Evolutionary conservation across 2,329 filamentous ascomycete species (phyloP).

Genomic region (Dactylonectria estremocensis): DNA sequence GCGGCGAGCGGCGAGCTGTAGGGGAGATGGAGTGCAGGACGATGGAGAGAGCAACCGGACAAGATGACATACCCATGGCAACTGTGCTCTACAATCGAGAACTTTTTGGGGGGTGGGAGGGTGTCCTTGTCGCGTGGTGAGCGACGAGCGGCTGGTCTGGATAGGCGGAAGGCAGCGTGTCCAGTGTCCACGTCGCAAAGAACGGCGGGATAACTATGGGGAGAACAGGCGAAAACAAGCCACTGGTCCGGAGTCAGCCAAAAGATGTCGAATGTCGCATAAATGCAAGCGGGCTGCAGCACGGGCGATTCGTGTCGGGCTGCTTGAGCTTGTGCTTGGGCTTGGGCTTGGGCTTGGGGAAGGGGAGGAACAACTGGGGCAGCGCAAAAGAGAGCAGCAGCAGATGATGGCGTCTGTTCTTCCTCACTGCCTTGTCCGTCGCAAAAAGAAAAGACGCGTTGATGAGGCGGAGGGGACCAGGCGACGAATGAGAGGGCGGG

Average conservation of each 20-base stretch:
- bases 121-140: constrained; percentile 48
- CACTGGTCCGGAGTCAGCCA: constrained; percentile 51
- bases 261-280: constrained; percentile 52
- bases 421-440: constrained; percentile 37
- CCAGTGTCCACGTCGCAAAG: constrained; percentile 45
- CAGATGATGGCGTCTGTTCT: constrained; percentile 39
- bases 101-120: constrained; percentile 44
- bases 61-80: constrained; percentile 50
- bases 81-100: constrained; percentile 44
- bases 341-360: constrained; percentile 29
- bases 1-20: background rate
- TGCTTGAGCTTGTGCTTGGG: constrained; percentile 32
- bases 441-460: constrained; percentile 50
- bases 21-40: constrained; percentile 1
- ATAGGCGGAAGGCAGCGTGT: constrained; percentile 43
- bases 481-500: constrained; percentile 44
- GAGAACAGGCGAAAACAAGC: constrained; percentile 48
- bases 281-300: constrained; percentile 52
- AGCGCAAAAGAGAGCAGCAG: constrained; percentile 23
- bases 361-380: constrained; percentile 33
- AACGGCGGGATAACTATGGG: constrained; percentile 44
- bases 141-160: constrained; percentile 46
- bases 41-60: constrained; percentile 34
- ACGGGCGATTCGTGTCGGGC: constrained; percentile 46
- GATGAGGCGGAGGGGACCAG: constrained; percentile 42